A percentile compares a stretch with the other conserved stretches of the same genome.
Conservation (phyloP, 305 asterid genomes). For the Ajuga reptans region DNA sequence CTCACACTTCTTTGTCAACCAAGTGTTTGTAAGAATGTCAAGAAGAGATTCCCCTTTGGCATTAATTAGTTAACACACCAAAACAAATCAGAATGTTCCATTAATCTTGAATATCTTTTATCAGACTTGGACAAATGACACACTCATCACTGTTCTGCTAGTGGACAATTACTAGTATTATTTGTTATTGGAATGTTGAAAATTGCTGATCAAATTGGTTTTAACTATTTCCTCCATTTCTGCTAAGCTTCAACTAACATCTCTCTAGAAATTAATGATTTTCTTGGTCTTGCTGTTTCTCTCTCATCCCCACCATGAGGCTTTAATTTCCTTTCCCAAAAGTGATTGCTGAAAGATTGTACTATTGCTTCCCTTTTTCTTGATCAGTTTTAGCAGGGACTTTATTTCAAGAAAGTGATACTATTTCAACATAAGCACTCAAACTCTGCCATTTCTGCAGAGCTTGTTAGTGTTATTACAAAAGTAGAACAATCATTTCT, state of each 20-base stretch:
- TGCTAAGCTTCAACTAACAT: conserved; percentile 21
- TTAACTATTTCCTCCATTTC: conserved; percentile 18
- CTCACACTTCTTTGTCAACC: conserved; percentile 7
- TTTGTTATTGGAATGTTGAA: conserved; percentile 19
- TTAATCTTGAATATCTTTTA: conserved; percentile 12
- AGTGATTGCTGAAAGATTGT: conserved; percentile 29
- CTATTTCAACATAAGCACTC: conserved; percentile 34
- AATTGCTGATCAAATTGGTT: neutral
- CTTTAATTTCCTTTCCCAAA: conserved; percentile 26
- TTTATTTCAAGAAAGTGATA: conserved; percentile 22
- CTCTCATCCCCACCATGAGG: conserved; percentile 27
- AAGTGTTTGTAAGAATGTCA: conserved; percentile 21
- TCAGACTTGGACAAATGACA: conserved; percentile 31
- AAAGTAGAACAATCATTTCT: conserved; percentile 17
- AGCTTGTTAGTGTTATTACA: neutral
- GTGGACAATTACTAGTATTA: conserved; percentile 23
- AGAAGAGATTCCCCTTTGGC: conserved; percentile 8
- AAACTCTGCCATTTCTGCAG: conserved; percentile 19
- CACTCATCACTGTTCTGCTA: conserved; percentile 16
- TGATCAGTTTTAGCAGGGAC: conserved; percentile 27
- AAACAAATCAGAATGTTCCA: conserved; percentile 21
- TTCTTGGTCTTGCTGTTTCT: conserved; percentile 15
- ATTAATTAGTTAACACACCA: conserved; percentile 9
- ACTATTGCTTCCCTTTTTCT: conserved; percentile 23
- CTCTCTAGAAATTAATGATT: neutral